Evolutionary conservation across 2,329 filamentous ascomycete species (phyloP), one percentile per base, ranked within the genome.

Genomic region (Epichloe amarillans): DNA sequence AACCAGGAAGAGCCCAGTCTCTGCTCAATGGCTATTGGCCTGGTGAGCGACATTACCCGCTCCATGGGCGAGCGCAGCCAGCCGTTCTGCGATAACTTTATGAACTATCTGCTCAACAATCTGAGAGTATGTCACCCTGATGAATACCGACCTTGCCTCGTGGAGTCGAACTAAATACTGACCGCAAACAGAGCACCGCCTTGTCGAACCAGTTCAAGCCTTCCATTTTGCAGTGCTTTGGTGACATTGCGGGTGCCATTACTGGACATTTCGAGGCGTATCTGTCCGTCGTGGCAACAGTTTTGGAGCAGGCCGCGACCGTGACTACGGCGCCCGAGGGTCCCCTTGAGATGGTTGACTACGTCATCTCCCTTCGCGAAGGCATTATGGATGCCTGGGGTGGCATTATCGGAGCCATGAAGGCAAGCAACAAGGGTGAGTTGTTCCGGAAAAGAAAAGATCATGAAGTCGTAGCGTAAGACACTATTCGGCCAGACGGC

Each of bases 341-440:
- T 53, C 86, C 86, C 47, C 93, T 90, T 60, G 93, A 98, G 70
- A 95, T 97, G 86, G 84, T 90, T 52, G 91, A 97, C 69, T 98
- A 98, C 65, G 84, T 98, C 59, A 81, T 95, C 56, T 95, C 90
- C 19, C 78, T 98, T 46, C 84, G 93, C 50, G 94, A 98, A 66
- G 93, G 91, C 59, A 97, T 98, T 58, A 95, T 97, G 84, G 93
- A 98, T 75, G 93, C 93, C 36, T 98, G 94, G 90, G 89, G 90
- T 61, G 93, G 93, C 58, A 93, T 95, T 58, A 89, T 98, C 64
- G 83, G 91, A 66, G 89, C 93, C 49, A 89, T 97, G 84, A 95
- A 93, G 74, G 71, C 77, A 48, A 87, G 84, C 62, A 74, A 73
- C 62, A 91, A 91, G 74, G 82, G 84, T 86, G 69, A 67, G 81